Base-by-base conservation (phyloP, 306 rosid species). In the Glycyrrhiza uralensis region DNA sequence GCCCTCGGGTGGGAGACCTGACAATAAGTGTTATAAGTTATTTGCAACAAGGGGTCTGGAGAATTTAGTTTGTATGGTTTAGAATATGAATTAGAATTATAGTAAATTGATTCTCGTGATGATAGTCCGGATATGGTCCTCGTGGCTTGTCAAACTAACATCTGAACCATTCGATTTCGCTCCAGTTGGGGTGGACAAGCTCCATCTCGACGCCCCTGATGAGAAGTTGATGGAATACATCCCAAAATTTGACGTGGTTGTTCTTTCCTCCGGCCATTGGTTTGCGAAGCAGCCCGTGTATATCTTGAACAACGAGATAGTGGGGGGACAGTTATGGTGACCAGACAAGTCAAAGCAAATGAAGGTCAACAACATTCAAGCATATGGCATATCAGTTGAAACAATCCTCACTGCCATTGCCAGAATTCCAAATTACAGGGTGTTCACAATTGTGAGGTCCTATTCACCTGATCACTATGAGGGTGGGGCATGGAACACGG, bases 271-370 rank as follows among this genome's bases (percentile, higher is more conserved):
- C 6, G 99, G 99, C 63, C 99, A 94, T 78, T 94, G 99, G 99
- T 94, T 94, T 44, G 97, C 99, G 54, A 94, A 94, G 92, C 82
- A 69, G 80, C 89, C 99, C 2, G 99, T 80, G 64, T 94, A 91
- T 33, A 75, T 94, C 68, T 22, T 89, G 59, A 83, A 91, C 89
- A 89, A 85, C 13, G 82, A 83, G 86, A 86, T 91, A 57, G 96
- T 91, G 44, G 99, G 99, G 71, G 99, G 97, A 39, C 97, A 94
- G 74, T 78, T 94, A 71, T 94, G 99, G 99, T 91, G 97, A 95
- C 99, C 96, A 0, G 79, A 89, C 81, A 80, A 84, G 52, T 87
- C 91, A 18, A 76, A 52, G 75, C 62, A 49, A 0, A 86, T 77
- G 93, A 91, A 87, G 85, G 54, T 94, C 20, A 83, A 87, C 75